These are phyloP conservation scores for Cajanus cajan DNA, from an alignment of 306 rosid species.

Conservation along the genomic window DNA sequence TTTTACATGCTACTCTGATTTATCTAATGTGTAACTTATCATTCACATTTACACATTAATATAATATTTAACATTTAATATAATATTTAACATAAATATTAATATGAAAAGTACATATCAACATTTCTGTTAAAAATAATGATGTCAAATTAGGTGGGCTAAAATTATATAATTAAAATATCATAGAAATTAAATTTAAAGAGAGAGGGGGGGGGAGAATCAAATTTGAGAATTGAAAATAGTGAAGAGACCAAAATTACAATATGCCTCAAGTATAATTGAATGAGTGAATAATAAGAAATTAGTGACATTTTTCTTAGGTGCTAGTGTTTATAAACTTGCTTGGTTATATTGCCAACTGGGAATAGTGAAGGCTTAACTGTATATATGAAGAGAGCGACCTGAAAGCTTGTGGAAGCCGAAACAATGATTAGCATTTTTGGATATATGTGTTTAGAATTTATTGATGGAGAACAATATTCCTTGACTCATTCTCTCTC, in stretches of 20 bases:
- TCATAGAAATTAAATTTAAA: no score
- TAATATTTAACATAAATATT: no score
- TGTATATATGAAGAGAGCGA: constrained; percentile 39
- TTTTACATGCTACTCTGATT: no score
- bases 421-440: constrained; percentile 59
- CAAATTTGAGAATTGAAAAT: no score
- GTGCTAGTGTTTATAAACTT: background rate
- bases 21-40: no score
- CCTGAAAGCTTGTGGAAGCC: constrained; percentile 29
- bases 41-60: no score
- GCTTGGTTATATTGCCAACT: constrained; percentile 20
- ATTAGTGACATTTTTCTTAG: background rate
- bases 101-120: no score
- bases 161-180: no score
- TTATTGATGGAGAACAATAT: constrained; percentile 40
- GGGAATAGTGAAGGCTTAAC: constrained; percentile 31
- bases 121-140: no score
- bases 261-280: background rate
- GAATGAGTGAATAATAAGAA: background rate
- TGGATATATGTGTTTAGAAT: constrained; percentile 43
- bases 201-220: no score
- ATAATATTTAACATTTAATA: no score
- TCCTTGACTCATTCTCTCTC: constrained; percentile 38
- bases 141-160: no score
- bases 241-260: background rate